Evolutionary conservation across 31 red algal species (phyloP).

Genomic region (Asparagopsis taxiformis): DNA sequence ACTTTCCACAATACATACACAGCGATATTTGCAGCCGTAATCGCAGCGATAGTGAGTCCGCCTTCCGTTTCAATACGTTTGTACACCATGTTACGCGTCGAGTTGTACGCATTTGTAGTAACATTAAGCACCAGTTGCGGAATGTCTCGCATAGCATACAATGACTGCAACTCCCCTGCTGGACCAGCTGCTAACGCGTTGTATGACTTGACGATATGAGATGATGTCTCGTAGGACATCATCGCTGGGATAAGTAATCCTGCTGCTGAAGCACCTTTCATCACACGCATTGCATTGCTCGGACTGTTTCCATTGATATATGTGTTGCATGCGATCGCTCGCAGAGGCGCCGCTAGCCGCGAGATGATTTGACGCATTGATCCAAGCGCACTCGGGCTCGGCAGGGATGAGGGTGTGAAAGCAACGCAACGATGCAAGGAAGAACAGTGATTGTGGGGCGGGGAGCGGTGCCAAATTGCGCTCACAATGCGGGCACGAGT

Average conservation of each 20-base stretch:
- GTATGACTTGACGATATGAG: no score
- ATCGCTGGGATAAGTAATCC: not conserved
- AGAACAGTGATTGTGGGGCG: no score
- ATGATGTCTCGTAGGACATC: not conserved
- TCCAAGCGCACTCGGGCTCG: no score
- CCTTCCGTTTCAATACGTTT: conserved; percentile 20
- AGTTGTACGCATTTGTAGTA: not conserved
- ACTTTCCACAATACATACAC: conserved; percentile 71
- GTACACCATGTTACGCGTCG: not conserved
- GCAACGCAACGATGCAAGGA: no score
- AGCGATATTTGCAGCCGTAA: conserved; percentile 61
- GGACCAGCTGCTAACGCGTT: no score
- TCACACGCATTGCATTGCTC: not conserved
- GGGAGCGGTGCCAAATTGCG: no score
- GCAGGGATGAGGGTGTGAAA: no score
- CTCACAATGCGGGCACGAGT: no score
- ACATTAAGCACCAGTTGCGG: not conserved
- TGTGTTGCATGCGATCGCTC: not conserved
- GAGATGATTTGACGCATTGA: not conserved
- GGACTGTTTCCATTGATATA: not conserved
- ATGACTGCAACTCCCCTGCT: no score
- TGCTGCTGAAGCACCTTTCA: not conserved
- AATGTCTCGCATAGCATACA: conserved; percentile 8
- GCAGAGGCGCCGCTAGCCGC: not conserved
- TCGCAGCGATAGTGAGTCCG: conserved; percentile 17